These are phyloP conservation scores for Solanum hybrid DNA, from an alignment of 305 asterid species.

Conservation along the genomic window DNA sequence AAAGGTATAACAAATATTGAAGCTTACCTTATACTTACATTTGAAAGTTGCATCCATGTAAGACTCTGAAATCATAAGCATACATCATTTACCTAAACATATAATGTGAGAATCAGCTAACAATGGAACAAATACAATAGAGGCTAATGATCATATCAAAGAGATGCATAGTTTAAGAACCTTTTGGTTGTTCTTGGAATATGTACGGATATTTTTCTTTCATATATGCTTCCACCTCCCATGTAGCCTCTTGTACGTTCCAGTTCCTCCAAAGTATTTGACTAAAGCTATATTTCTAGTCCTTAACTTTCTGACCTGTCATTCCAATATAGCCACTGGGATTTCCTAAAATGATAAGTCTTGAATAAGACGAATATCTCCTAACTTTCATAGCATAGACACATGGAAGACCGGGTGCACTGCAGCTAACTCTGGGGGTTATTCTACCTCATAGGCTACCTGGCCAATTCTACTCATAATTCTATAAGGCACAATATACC, in stretches of 20 bases:
- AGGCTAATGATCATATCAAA: neutral
- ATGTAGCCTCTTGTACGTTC: neutral
- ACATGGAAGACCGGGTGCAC: neutral
- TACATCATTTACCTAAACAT: neutral
- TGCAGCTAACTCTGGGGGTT: neutral
- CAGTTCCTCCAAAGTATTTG: neutral
- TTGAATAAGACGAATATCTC: neutral
- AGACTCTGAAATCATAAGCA: neutral
- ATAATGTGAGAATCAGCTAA: neutral
- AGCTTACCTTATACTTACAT: neutral
- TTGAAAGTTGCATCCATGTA: neutral
- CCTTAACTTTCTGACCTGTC: neutral
- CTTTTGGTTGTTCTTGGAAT: neutral
- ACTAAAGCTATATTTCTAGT: neutral
- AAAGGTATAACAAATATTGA: neutral
- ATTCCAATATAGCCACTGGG: neutral
- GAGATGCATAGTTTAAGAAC: neutral
- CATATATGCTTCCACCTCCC: neutral
- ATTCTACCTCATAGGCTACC: neutral
- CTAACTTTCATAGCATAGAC: neutral
- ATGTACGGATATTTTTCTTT: no score
- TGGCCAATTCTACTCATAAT: no score
- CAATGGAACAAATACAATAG: neutral
- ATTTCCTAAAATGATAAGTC: neutral
- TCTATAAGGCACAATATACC: neutral